phyloP scores from a whole-genome alignment of 1,284 basidiomycete genomes.

The Hemileccinum hortonii region DNA sequence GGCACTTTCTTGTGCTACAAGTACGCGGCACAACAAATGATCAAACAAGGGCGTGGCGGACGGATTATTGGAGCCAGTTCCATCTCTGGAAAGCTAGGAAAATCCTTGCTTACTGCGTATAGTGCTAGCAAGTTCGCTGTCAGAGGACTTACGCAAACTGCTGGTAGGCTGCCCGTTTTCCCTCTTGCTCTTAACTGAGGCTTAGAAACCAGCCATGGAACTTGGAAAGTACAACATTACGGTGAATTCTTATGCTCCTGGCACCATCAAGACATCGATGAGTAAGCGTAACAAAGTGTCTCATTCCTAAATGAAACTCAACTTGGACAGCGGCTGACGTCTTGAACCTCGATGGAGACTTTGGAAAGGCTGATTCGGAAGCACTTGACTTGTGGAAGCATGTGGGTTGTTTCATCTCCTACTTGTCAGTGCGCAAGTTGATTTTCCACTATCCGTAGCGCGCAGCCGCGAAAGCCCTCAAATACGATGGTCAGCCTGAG shows the following conservation, averaged over 20 bases:
- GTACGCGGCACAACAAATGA: too few species aligned
- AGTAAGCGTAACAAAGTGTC: constrained; percentile 6
- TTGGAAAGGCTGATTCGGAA: neutral
- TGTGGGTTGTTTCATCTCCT: constrained; percentile 3
- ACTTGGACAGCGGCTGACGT: neutral
- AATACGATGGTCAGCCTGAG: constrained; percentile 18
- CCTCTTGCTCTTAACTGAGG: neutral
- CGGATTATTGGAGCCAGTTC: constrained; percentile 38
- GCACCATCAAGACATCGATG: constrained; percentile 19
- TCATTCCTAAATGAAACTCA: neutral
- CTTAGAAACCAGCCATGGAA: constrained; percentile 22
- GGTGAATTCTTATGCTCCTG: constrained; percentile 22
- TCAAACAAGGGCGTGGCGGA: constrained; percentile 29
- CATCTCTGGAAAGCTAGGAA: constrained; percentile 21
- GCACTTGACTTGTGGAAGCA: neutral
- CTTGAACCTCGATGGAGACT: neutral
- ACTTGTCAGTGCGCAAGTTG: neutral
- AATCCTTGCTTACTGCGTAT: constrained; percentile 13
- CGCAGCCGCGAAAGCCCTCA: constrained; percentile 4
- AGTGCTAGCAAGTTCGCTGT: constrained; percentile 33
- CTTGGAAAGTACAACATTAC: constrained; percentile 20
- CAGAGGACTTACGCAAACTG: constrained; percentile 28
- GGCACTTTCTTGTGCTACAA: too few species aligned
- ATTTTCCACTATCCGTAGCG: neutral
- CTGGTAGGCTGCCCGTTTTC: constrained; percentile 13